Evolutionary conservation across 2,329 filamentous ascomycete species (phyloP), one percentile per base, ranked within the genome.

Genomic region (Periconia digitata): DNA sequence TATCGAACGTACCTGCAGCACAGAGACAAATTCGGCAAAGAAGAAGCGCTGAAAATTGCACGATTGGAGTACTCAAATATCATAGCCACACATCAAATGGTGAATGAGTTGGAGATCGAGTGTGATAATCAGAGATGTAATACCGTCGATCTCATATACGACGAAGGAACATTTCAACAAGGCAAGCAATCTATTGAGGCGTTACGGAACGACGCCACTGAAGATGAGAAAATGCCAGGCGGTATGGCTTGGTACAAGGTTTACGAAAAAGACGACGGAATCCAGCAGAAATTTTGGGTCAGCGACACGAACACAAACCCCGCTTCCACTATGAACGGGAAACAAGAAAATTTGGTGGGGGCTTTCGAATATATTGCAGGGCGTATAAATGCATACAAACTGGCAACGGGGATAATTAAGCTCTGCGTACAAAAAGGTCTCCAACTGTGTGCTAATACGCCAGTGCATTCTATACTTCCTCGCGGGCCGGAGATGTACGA

Each of bases 91-190:
- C 83, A 85, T 58, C 65, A 61, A 0, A 78, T 86, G 50, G 79
- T 81, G 0, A 60, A 63, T 5, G 66, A 74, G 16, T 65, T 84
- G 46, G 69, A 10, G 76, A 59, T 66, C 6, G 55, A 62, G 2
- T 70, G 67, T 18, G 82, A 85, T 56, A 77, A 74, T 42, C 59
- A 68, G 32, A 61, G 74, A 8, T 78, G 80, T 54, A 70, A 76
- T 20, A 85, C 83, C 0, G 74, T 84, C 2, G 83, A 86, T 60
- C 69, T 85, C 2, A 70, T 85, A 24, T 85, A 83, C 59, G 79
- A 83, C 42, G 17, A 50, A 12, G 38, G 42, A 12, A 62, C 63
- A 0, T 72, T 69, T 43, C 55, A 65, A 27, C 6, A 39, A 3
- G 69, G 68, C 0, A 63, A 62, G 37, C 16, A 35, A 13, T 60